Base-by-base conservation (phyloP, 208 protist genomes). In the Leishmania tarentolae region DNA sequence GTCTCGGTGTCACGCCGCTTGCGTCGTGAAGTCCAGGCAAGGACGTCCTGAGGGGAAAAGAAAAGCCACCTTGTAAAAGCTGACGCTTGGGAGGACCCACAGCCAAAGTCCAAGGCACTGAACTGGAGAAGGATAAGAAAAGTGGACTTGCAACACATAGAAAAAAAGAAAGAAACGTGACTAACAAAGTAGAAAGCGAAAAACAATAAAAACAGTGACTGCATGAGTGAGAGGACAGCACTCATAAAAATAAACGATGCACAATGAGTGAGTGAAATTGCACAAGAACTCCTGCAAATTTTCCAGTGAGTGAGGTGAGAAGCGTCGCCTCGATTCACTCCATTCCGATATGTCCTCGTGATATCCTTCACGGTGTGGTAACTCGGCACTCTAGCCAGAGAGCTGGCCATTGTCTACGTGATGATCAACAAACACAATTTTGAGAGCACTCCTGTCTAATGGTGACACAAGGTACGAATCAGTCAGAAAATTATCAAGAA, bases 351-450 rank as follows among this genome's bases (percentile, higher is more conserved):
- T 40, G 11, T 76, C 65, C 1, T 80, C 42, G 35, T 70, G 21
- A 40, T 42, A 76, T 2, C 80, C 68, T 15, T 84, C 75, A 52
- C 80, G 68, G 56, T 28, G 76, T 42, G 68, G 31, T 15, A 69
- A 56, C 47, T 80, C 74, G 9, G 76, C 57, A 53, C 52, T 40
- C 37, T 80, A 79, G 4, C 53, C 42, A 21, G 75, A 84, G 44
- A 76, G 28, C 47, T 84, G 75, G 37, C 79, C 80, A 52, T 80
- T 57, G 57, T 84, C 80, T 17, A 72, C 35, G 42, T 79, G 80
- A 56, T 84, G 75, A 71, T 84, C 80, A 52, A 84, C 80, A 52
- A 84, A 79, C n/a, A 84, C 24, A 52, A 78, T 77, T 7, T 56
- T 59, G 57, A 80, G 28, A 9, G 52, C 70, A 56, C 50, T 50